Percentiles rank a stretch among this genome's conserved stretches.
Evolutionary conservation across 1,284 basidiomycete species (phyloP).

Genomic region (Boletus smithii): DNA sequence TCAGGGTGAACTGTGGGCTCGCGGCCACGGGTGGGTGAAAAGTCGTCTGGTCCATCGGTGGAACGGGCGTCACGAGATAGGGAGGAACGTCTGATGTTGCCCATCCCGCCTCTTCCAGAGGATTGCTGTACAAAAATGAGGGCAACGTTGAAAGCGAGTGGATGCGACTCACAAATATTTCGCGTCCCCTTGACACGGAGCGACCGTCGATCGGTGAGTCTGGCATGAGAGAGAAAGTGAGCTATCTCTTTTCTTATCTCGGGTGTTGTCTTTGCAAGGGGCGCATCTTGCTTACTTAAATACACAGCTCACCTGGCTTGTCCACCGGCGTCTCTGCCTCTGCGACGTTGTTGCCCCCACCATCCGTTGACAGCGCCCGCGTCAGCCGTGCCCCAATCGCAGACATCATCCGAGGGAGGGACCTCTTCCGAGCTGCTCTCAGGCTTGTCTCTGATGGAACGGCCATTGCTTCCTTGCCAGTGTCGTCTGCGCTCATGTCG

Average conservation of each 20-base stretch:
- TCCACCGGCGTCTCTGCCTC: slow-evolving; percentile 10
- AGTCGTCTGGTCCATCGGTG: slow-evolving; percentile 39
- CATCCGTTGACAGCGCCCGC: slow-evolving; percentile 18
- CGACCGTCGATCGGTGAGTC: slow-evolving; percentile 29
- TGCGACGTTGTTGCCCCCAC: slow-evolving; percentile 4
- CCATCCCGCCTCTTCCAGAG: slow-evolving; percentile 63
- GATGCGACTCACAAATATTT: slow-evolving; percentile 34
- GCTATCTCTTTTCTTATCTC: slow-evolving; percentile 15
- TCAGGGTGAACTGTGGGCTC: slow-evolving; percentile 44
- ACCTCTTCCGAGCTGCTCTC: slow-evolving; percentile 9
- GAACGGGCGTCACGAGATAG: slow-evolving; percentile 39
- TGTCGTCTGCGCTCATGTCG: slow-evolving; percentile 8
- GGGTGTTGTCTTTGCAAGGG: slow-evolving; percentile 16
- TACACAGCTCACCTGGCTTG: slow-evolving; percentile 17
- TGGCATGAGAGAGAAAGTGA: slow-evolving; percentile 20
- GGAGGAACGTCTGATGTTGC: slow-evolving; percentile 58
- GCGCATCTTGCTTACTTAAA: slow-evolving; percentile 28
- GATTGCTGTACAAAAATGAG: slow-evolving; percentile 40
- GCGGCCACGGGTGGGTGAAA: slow-evolving; percentile 47
- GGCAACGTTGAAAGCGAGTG: too few relatives aligned
- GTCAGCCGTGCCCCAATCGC: slow-evolving; percentile 23
- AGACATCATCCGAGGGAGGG: slow-evolving; percentile 23
- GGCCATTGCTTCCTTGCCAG: slow-evolving; percentile 8
- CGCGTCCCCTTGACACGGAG: slow-evolving; percentile 44
- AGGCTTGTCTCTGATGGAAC: slow-evolving; percentile 1